Evolutionary conservation across 495 filamentous ascomycete genomes (phyloP).

Genomic region (Aspergillus saccharolyticus): DNA sequence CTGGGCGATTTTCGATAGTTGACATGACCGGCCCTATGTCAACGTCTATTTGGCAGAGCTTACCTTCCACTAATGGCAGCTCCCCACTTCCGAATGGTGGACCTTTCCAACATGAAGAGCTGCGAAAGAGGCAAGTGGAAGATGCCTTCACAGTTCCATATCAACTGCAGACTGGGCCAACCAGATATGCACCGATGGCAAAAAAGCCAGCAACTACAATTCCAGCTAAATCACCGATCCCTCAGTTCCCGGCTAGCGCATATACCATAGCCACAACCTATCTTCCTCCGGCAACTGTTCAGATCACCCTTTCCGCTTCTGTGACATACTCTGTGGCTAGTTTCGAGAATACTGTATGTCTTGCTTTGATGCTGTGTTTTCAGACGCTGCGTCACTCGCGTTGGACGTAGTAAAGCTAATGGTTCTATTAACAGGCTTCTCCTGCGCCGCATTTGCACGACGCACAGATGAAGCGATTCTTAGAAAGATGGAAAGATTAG

Average conservation of each 20-base stretch:
- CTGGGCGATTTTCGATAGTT: conserved; percentile 58
- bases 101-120: conserved; percentile 18
- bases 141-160: conserved; percentile 52
- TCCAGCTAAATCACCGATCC: conserved; percentile 48
- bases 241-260: conserved; percentile 58
- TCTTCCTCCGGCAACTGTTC: conserved; percentile 49
- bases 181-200: conserved; percentile 70
- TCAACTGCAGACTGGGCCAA: conserved; percentile 56
- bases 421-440: conserved; percentile 27
- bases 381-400: no score
- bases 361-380: neutral
- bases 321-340: conserved; percentile 52
- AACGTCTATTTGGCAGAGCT: conserved; percentile 33
- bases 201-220: conserved; percentile 61
- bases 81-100: neutral
- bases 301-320: conserved; percentile 57
- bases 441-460: conserved; percentile 31
- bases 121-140: conserved; percentile 29
- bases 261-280: conserved; percentile 54
- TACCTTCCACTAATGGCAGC: conserved; percentile 18
- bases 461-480: conserved; percentile 29
- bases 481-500: conserved; percentile 34
- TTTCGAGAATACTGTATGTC: conserved; percentile 62
- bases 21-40: conserved; percentile 64
- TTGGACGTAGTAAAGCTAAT: no score